phyloP scores from a whole-genome alignment of 2,329 filamentous ascomycete species.

The Aspergillus sp. region DNA sequence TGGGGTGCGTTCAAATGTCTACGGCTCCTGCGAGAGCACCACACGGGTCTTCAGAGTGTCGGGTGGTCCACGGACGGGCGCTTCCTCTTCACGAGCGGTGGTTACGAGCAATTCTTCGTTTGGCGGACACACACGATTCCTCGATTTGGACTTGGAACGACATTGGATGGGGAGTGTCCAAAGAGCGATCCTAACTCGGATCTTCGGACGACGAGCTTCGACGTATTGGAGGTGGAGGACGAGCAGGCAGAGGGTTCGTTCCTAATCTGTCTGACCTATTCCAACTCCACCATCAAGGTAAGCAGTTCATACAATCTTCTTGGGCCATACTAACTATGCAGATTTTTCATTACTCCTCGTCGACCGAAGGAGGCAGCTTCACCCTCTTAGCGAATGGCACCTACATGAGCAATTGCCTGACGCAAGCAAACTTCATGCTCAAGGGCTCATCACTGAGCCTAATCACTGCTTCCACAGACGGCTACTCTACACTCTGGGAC shows the following conservation, averaged over 20 bases:
- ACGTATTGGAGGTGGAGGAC: conserved; percentile 49
- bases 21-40: conserved; percentile 73
- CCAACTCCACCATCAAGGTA: conserved; percentile 75
- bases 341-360: conserved; percentile 49
- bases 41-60: conserved; percentile 78
- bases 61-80: conserved; percentile 68
- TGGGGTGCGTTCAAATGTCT: conserved; percentile 52
- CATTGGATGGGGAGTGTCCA: conserved; percentile 54
- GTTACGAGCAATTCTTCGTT: conserved; percentile 84
- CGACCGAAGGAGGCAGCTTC: conserved; percentile 26
- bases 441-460: conserved; percentile 47
- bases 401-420: conserved; percentile 76
- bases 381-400: conserved; percentile 54
- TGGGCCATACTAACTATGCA: conserved; percentile 29
- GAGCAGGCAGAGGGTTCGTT: conserved; percentile 43
- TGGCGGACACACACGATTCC: conserved; percentile 69
- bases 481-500: conserved; percentile 67
- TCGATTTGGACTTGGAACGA: conserved; percentile 54
- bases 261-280: conserved; percentile 72
- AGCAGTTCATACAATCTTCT: conserved; percentile 1
- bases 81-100: conserved; percentile 82
- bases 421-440: conserved; percentile 55
- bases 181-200: conserved; percentile 59
- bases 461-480: conserved; percentile 78
- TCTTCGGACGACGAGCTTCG: conserved; percentile 79